phyloP scores from a whole-genome alignment of 2,329 filamentous ascomycete genomes.

The Fusarium continuum region DNA sequence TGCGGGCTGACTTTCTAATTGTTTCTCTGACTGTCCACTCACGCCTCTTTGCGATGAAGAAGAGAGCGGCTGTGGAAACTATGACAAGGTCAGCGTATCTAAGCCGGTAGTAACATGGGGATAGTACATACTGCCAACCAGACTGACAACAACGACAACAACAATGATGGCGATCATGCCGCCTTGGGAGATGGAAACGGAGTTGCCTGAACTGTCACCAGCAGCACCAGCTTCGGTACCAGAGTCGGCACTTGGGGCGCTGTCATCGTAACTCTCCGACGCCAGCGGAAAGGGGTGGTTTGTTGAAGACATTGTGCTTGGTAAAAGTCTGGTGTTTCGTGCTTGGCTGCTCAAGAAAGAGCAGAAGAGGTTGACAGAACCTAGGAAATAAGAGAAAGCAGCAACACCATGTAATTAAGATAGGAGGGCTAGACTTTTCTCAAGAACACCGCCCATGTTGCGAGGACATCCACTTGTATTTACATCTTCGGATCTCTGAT shows the following conservation, averaged over 20 bases:
- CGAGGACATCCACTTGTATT: slow-evolving; percentile 39
- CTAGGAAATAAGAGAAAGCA: slow-evolving; percentile 18
- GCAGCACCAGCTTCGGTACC: slow-evolving; percentile 71
- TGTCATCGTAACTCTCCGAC: slow-evolving; percentile 51
- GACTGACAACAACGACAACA: slow-evolving; percentile 71
- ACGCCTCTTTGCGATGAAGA: slow-evolving; percentile 83
- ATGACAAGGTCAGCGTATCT: slow-evolving; percentile 23
- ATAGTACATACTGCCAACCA: slow-evolving; percentile 71
- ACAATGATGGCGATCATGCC: slow-evolving; percentile 79
- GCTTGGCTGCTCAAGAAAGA: slow-evolving; percentile 3
- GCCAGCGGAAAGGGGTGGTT: slow-evolving; percentile 54
- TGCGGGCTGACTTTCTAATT: slow-evolving; percentile 73
- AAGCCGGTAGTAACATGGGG: background rate
- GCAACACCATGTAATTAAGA: slow-evolving; percentile 13
- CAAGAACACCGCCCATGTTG: background rate
- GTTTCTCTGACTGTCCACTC: slow-evolving; percentile 83
- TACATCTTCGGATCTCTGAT: slow-evolving; percentile 28
- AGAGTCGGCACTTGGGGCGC: slow-evolving; percentile 50
- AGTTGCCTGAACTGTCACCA: slow-evolving; percentile 65
- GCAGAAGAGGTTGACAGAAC: slow-evolving; percentile 33
- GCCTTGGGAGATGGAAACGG: slow-evolving; percentile 71
- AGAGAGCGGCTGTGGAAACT: slow-evolving; percentile 74
- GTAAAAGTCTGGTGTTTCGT: background rate
- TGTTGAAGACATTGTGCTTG: slow-evolving; percentile 53
- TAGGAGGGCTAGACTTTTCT: background rate